Evolutionary conservation across 257 asterid species (phyloP).

Genomic region (Forsythia viridissima): DNA sequence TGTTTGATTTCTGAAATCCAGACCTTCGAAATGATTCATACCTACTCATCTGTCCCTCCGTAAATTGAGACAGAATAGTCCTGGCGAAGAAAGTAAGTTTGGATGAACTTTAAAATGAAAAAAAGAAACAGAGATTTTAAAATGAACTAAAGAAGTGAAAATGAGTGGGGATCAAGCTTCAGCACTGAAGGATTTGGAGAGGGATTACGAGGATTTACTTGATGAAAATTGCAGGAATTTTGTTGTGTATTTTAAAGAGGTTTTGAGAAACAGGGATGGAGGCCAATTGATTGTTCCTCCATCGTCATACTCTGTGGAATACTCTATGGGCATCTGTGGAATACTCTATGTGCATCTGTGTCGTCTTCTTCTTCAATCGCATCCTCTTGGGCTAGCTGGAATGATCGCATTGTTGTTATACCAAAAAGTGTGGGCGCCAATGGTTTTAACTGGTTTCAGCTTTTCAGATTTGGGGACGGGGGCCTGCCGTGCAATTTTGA

Average conservation of each 20-base stretch:
- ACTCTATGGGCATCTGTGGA: too few species aligned
- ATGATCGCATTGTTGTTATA: too few species aligned
- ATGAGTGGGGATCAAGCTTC: conserved; percentile 59
- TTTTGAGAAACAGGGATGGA: conserved; percentile 34
- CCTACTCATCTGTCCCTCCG: conserved; percentile 88
- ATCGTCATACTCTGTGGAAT: too few species aligned
- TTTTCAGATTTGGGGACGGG: too few species aligned
- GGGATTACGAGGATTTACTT: conserved; percentile 52
- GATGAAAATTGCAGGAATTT: conserved; percentile 59
- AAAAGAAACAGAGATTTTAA: neutral
- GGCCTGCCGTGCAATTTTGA: too few species aligned
- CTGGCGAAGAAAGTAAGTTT: conserved; percentile 37
- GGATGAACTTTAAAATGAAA: conserved; percentile 20
- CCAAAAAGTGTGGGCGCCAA: too few species aligned
- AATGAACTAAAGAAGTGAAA: neutral
- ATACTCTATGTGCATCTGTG: too few species aligned
- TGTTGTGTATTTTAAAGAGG: conserved; percentile 47
- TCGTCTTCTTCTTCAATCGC: too few species aligned
- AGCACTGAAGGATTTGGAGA: conserved; percentile 60
- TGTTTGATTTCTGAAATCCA: conserved; percentile 83
- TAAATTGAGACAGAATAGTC: conserved; percentile 71
- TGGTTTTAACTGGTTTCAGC: too few species aligned
- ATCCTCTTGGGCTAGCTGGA: too few species aligned
- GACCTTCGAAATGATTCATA: conserved; percentile 89
- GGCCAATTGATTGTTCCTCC: conserved; percentile 39